Evolutionary conservation across 257 asterid genomes (phyloP), one percentile per base, ranked within the genome.

Genomic region (Fraxinus quadrangulata): DNA sequence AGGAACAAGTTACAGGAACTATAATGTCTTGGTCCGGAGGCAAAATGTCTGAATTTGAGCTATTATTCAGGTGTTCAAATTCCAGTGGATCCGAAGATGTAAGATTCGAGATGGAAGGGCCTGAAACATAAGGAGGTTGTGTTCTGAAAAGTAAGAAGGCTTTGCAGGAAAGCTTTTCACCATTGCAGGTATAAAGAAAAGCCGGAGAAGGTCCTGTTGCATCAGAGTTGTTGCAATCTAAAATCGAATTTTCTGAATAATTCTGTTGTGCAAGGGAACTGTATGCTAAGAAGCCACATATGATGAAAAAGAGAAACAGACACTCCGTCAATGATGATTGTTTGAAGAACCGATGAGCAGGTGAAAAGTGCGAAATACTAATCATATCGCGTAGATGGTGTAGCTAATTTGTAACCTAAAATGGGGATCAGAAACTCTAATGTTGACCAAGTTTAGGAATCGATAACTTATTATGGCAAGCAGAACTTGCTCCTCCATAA

Each of bases 101-200:
- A 28, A 92, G 79, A 74, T 86, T 82, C 6, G 94, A 78, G 75
- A 89, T 88, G 86, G 90, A 74, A 40, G 87, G 39, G 73, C 80
- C 81, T 6, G 94, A 79, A 79, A 83, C 28, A 69, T 85, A 86
- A 26, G 81, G 77, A 1, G 82, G 70, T 54, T 76, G 67, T 3
- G 97, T 45, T 80, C 89, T 78, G 80, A 89, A 86, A 70, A 85
- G 79, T 56, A 92, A 54, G 81, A 84, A 89, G 31, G 97, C 79
- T 30, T 23, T 59, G 85, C 97, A 92, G 36, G 81, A 72, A 39
- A 74, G 85, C 26, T 11, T 81, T 67, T 70, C 78, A 10, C 72
- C 81, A 63, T 86, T 84, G 88, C 94, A 89, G 78, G 89, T 40
- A 82, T 90, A 90, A 5, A 90, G 88, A 74, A 83, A 83, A 17